Evolutionary conservation across 768 basidiomycete species (phyloP).

Genomic region (Collybia sordida): DNA sequence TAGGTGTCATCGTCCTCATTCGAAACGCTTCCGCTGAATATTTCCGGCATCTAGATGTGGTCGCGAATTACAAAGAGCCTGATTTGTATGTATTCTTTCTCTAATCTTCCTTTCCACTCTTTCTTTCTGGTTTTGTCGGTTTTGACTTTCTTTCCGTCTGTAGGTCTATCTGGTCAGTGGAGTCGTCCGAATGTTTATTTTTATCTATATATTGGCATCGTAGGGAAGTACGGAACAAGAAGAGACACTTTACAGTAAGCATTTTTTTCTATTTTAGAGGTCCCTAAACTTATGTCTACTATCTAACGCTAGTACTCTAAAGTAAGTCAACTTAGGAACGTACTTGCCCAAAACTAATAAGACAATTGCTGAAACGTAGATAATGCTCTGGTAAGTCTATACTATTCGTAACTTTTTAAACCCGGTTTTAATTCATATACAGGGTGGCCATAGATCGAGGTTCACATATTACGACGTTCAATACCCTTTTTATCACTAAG

Average conservation of each 20-base stretch:
- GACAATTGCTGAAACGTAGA: conserved; percentile 32
- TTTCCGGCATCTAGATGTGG: conserved; percentile 52
- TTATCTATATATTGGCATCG: conserved; percentile 13
- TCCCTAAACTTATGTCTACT: background rate
- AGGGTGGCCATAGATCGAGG: conserved; percentile 97
- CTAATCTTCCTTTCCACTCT: conserved; percentile 2
- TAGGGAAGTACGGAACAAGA: conserved; percentile 89
- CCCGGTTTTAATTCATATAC: conserved; percentile 1
- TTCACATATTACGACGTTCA: conserved; percentile 11
- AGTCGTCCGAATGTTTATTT: background rate
- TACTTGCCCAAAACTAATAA: too few species aligned
- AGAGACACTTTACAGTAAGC: conserved; percentile 82
- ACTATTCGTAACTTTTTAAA: background rate
- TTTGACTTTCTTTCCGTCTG: background rate
- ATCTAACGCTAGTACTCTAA: conserved; percentile 65
- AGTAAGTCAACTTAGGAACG: conserved; percentile 33
- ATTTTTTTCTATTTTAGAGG: background rate
- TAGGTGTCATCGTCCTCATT: conserved; percentile 28
- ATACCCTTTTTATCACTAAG: background rate
- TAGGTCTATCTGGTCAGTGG: conserved; percentile 81
- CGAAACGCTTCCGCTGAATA: background rate
- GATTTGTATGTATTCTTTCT: conserved; percentile 63
- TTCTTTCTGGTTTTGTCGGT: background rate
- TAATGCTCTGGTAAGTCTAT: conserved; percentile 79
- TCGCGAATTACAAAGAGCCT: conserved; percentile 65